Evolutionary conservation across 805 yeast species (phyloP).

Genomic region (Ogataea polymorpha): DNA sequence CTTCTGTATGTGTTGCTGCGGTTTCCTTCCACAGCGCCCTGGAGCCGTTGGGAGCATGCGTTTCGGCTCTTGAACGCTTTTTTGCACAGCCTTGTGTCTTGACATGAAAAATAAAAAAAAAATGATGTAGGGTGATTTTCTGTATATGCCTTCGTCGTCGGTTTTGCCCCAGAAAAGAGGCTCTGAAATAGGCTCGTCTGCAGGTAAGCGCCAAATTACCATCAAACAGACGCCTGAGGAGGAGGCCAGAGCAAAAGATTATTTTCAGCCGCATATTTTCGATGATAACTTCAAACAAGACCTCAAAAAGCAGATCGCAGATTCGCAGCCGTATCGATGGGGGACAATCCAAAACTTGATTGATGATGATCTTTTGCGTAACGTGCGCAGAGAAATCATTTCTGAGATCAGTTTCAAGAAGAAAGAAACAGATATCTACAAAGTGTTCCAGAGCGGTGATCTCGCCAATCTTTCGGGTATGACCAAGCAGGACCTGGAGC

Average conservation of each 20-base stretch:
- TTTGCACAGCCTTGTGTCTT: slow-evolving; percentile 3
- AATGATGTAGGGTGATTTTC: background rate
- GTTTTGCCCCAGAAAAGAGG: slow-evolving; percentile 12
- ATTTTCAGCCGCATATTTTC: slow-evolving; percentile 31
- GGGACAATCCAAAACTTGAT: slow-evolving; percentile 75
- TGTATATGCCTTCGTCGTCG: slow-evolving; percentile 8
- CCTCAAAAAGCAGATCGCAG: slow-evolving; percentile 43
- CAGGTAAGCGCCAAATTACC: slow-evolving; percentile 20
- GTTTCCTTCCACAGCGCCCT: too few species aligned
- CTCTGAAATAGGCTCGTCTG: background rate
- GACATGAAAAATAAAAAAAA: slow-evolving; percentile 1
- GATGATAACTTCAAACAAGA: slow-evolving; percentile 37
- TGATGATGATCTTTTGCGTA: slow-evolving; percentile 70
- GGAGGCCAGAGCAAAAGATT: slow-evolving; percentile 30
- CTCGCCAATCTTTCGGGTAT: slow-evolving; percentile 88
- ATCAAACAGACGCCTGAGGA: slow-evolving; percentile 34
- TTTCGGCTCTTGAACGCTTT: background rate
- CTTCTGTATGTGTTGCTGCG: too few species aligned
- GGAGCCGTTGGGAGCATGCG: too few species aligned
- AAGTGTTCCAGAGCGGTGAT: slow-evolving; percentile 86
- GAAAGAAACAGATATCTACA: slow-evolving; percentile 96
- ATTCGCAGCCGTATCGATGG: slow-evolving; percentile 82
- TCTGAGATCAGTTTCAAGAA: slow-evolving; percentile 83
- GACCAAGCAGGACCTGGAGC: slow-evolving; percentile 66
- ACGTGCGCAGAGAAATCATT: slow-evolving; percentile 82